Conservation (phyloP, 441 rosid genomes). For the Metrosideros polymorpha region DNA sequence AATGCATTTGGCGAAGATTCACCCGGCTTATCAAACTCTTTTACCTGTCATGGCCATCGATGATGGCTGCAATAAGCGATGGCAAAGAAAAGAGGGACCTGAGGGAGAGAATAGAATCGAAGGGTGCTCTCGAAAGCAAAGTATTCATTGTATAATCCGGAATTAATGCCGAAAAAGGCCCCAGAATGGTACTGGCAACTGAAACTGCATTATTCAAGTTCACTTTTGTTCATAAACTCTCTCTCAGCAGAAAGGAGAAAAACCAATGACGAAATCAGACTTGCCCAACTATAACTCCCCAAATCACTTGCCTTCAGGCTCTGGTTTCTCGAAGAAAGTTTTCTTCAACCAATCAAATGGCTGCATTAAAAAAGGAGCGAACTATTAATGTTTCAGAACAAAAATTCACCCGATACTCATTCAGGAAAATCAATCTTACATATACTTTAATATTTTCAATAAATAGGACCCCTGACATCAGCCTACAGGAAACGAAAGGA, state of each 20-base stretch:
- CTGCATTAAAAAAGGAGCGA: conserved; percentile 18
- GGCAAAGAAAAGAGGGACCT: neutral
- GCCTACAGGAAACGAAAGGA: neutral
- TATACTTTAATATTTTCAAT: neutral
- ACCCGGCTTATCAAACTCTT: neutral
- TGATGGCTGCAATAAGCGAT: neutral
- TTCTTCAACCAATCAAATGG: conserved; percentile 87
- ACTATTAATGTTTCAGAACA: neutral
- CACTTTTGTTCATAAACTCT: neutral
- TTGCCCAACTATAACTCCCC: neutral
- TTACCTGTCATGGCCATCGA: neutral
- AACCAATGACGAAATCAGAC: conserved; percentile 5
- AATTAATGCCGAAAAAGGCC: conserved; percentile 7
- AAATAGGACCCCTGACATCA: neutral
- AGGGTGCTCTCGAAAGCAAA: neutral
- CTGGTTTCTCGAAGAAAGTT: conserved; percentile 65
- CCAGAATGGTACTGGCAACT: conserved; percentile 4
- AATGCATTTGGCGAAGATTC: neutral
- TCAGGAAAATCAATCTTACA: neutral
- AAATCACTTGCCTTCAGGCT: conserved; percentile 30
- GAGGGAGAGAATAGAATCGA: neutral
- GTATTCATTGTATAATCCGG: neutral
- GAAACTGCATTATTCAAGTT: conserved; percentile 21
- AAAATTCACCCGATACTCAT: neutral
- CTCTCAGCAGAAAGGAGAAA: conserved; percentile 10